A percentile compares a stretch with the other conserved stretches of the same genome.
These are phyloP conservation scores for Neurospora hispaniola DNA, from an alignment of 495 filamentous ascomycete species.

Conservation along the genomic window DNA sequence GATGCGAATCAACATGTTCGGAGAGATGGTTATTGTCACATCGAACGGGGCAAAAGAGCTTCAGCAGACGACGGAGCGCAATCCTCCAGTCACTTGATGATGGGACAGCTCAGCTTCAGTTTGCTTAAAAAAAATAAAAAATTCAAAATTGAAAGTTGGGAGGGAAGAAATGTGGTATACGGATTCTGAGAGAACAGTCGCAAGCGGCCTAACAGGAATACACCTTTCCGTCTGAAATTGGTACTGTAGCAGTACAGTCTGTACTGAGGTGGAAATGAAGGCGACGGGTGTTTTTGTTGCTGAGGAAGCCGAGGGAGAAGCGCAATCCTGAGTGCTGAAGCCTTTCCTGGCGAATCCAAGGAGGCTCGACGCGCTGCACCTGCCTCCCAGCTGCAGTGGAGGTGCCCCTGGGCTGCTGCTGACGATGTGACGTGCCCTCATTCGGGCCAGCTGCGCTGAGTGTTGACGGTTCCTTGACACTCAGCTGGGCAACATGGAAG, in stretches of 20 bases:
- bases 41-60: slow-evolving; percentile 5
- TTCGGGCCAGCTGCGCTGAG: neutral
- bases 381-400: neutral
- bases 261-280: neutral
- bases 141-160: neutral
- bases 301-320: neutral
- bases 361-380: neutral
- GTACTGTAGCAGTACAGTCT: neutral
- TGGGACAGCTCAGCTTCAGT: neutral
- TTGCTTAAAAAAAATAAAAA: too few species aligned
- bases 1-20: slow-evolving; percentile 27
- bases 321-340: neutral
- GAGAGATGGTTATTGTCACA: slow-evolving; percentile 14
- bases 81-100: neutral
- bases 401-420: neutral
- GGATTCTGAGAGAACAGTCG: neutral
- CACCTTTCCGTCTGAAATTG: neutral
- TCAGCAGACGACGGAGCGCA: neutral
- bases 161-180: neutral
- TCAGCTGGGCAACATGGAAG: too few species aligned
- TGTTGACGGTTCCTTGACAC: neutral
- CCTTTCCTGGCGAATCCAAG: neutral
- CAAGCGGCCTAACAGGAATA: neutral
- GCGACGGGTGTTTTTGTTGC: neutral
- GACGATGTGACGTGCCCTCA: neutral